phyloP scores from a whole-genome alignment of 2,329 filamentous ascomycete genomes.

The Ceratocystis alfenasii region DNA sequence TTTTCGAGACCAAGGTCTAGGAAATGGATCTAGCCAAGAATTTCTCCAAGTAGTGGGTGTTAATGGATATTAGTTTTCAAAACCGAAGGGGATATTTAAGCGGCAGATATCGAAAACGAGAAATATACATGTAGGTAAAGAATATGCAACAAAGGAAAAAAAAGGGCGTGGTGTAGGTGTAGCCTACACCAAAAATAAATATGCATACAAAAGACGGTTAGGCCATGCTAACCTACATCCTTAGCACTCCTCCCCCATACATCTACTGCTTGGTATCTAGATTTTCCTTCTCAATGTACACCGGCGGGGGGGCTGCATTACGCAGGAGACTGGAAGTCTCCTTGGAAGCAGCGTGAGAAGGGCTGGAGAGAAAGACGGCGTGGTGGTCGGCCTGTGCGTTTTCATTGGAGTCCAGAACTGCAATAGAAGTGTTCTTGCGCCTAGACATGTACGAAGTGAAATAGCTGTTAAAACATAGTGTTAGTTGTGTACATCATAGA shows the following conservation, averaged over 20 bases:
- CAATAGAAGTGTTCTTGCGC: not conserved
- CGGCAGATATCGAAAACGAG: not conserved
- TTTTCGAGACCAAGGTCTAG: no score
- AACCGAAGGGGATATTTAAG: not conserved
- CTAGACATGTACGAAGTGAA: not conserved
- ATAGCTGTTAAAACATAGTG: not conserved
- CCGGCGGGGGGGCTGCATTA: slow-evolving; percentile 12
- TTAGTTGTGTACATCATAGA: not conserved
- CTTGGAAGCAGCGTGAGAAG: not conserved
- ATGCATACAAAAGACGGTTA: not conserved
- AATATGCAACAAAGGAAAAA: not conserved
- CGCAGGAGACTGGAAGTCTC: slow-evolving; percentile 13
- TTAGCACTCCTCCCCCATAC: not conserved
- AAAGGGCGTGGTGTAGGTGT: not conserved
- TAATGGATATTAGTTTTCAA: not conserved
- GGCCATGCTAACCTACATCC: no score
- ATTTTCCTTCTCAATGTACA: slow-evolving; percentile 10
- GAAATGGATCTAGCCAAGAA: no score
- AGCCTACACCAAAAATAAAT: not conserved
- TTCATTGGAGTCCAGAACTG: not conserved
- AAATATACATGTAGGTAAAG: not conserved
- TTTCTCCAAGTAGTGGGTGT: no score
- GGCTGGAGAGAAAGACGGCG: not conserved
- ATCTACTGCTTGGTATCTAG: not conserved
- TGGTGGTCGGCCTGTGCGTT: not conserved